Base-by-base conservation (phyloP, 352 stramenopile genomes). In the Globisporangium spinosum region DNA sequence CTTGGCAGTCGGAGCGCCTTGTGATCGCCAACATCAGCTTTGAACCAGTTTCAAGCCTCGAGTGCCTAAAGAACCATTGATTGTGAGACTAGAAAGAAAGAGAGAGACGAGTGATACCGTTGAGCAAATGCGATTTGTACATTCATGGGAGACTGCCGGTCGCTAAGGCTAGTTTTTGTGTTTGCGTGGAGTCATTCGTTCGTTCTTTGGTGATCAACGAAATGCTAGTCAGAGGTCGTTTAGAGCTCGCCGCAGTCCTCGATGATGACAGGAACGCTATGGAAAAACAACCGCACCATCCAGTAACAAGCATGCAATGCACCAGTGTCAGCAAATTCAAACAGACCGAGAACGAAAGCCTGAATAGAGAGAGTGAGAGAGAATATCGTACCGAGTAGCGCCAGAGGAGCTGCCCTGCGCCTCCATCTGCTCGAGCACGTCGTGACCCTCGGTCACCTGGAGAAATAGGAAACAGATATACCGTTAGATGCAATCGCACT, bases 341-440 rank as follows among this genome's bases (percentile, higher is more conserved):
- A 25, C 27, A 61, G 0, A 61, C 2, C n/a, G 65, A 9, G 15
- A 6, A 53, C 8, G 35, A 40, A 47, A 43, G 32, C 29, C 7
- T 57, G 22, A 69, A 27, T 12, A 56, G 20, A 45, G n/a, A 45
- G 49, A 34, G 3, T 58, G 23, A 58, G 4, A 53, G 35, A 8
- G 40, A 38, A 17, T 2, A 13, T 17, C 89, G 47, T 77, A 84
- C 74, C 79, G 71, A 20, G 83, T 95, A 45, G 95, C 92, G 29
- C 98, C 98, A 67, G 80, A 97, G 62, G 90, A 80, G 65, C 78
- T 97, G 68, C 98, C 98, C 65, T 98, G 74, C 29, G 66, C 72
- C 79, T 99, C 98, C 75, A 99, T 98, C 62, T 78, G 84, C 71
- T 98, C 89, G 6, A 99, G 91, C 72, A 99, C 89, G 64, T 99